Base-by-base conservation (phyloP, 1,139 yeast species). In the Kazachstania sp. region DNA sequence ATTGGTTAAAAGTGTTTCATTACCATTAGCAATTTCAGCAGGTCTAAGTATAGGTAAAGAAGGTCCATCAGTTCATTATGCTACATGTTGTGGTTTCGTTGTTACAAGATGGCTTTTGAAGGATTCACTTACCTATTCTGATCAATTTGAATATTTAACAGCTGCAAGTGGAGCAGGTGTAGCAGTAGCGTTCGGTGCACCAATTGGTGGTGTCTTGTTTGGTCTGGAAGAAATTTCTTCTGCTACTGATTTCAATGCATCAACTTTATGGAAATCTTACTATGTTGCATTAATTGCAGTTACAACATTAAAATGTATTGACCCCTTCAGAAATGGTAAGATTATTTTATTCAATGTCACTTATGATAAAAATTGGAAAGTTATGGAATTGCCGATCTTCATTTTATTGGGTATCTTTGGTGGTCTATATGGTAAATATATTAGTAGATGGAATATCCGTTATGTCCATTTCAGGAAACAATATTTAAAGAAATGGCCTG, bases 161-260 rank as follows among this genome's bases (percentile, higher is more conserved):
- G 95, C 97, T 0, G 94, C 95, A 1, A 79, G 94, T 1, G 95
- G 95, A 0, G 87, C 95, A 0, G 97, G 97, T 8, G 90, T 90
- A 13, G 86, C 95, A 0, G 90, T 86, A 2, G 97, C 97, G 0
- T 90, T 90, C 67, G 88, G 88, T 48, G 84, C 97, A 0, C 97
- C 97, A 1, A 86, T 90, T 49, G 97, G 97, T 15, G 97, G 97
- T 4, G 95, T 90, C 1, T 66, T 90, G 30, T 90, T 90, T 66
- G 85, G 88, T 3, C 68, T 90, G 30, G 97, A 90, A 59, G 72
- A 57, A 62, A 71, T 60, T 50, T 65, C 59, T 47, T 67, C 57
- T 54, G 67, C 60, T 54, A 71, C 59, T 49, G 65, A 61, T 58
- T 85, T 87, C 62, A 86, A 82, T 57, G 69, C 88, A 30, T 75